These are phyloP conservation scores for Diaporthe sp. DNA, from an alignment of 2,329 filamentous ascomycete genomes.

Conservation along the genomic window DNA sequence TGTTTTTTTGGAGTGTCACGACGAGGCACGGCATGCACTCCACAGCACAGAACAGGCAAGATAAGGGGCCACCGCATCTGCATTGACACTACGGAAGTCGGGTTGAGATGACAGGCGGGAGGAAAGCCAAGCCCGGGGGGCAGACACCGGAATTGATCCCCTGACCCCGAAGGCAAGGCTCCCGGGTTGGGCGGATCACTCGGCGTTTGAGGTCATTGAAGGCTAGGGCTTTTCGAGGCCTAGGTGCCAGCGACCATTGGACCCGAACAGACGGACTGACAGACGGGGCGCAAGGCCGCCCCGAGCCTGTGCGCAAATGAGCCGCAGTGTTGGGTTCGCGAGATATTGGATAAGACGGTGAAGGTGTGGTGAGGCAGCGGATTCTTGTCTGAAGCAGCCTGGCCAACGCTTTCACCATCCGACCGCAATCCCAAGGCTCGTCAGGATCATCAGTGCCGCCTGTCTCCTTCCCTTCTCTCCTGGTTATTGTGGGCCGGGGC, in stretches of 20 bases:
- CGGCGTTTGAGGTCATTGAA: neutral
- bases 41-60: neutral
- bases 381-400: constrained; percentile 7
- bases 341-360: neutral
- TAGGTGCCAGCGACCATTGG: constrained; percentile 28
- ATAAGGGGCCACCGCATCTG: neutral
- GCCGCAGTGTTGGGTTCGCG: neutral
- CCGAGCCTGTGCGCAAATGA: constrained; percentile 17
- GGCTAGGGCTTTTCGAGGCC: constrained; percentile 19
- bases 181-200: neutral
- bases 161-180: neutral
- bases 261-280: neutral
- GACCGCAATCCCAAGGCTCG: constrained; percentile 2
- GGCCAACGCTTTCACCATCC: neutral
- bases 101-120: neutral
- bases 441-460: neutral
- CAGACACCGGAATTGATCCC: neutral
- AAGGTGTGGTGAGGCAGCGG: neutral
- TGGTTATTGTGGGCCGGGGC: constrained; percentile 7
- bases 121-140: neutral
- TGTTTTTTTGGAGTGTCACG: neutral
- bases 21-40: neutral
- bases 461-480: neutral
- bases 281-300: constrained; percentile 4
- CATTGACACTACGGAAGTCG: neutral